Evolutionary conservation across 768 basidiomycete species (phyloP), one percentile per base, ranked within the genome.

Genomic region (Kwoniella botswanensis): DNA sequence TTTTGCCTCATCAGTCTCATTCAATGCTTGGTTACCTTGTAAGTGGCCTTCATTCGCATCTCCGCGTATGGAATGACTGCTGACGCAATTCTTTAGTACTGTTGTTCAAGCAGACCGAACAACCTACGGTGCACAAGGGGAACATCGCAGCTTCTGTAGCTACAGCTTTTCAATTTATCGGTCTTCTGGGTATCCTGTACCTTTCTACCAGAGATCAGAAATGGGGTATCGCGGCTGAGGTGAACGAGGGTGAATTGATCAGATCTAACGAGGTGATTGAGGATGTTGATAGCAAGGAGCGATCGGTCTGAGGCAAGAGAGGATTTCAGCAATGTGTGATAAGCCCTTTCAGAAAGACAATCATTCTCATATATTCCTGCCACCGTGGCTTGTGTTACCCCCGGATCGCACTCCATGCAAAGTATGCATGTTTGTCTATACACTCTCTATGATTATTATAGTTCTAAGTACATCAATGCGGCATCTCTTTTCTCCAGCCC

Each of bases 11-110:
- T 17, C 26, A 71, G 70, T 72, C 29, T 63, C 71, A 17, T 72
- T 68, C 63, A 72, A 72, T 35, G 71, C 71, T 21, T 72, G 71
- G 71, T 58, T 72, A 44, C 71, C 71, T 5, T 35, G 71, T 72
- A 43, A 68, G 71, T 67, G 11, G 2, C 21, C 10, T n/a, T 18
- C 29, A 21, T 56, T 22, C 2, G 24, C 3, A 15, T 1, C 29
- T 15, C 1, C 6, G 29, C 4, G 42, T 13, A 29, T 3, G 11
- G 29, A 13, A 35, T 10, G 41, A 60, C 43, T 55, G 44, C 58
- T 59, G 18, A 29, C 10, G 17, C 53, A n/a, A 5, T 22, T 53
- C 12, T 26, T 50, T 17, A 68, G 71, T 72, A 5, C 62, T 72
- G 6, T 57, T 72, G 9, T 72, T 72, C 67, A 72, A 72, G 58